Base-by-base conservation (phyloP, 768 basidiomycete species). In the Boletus speciosus region DNA sequence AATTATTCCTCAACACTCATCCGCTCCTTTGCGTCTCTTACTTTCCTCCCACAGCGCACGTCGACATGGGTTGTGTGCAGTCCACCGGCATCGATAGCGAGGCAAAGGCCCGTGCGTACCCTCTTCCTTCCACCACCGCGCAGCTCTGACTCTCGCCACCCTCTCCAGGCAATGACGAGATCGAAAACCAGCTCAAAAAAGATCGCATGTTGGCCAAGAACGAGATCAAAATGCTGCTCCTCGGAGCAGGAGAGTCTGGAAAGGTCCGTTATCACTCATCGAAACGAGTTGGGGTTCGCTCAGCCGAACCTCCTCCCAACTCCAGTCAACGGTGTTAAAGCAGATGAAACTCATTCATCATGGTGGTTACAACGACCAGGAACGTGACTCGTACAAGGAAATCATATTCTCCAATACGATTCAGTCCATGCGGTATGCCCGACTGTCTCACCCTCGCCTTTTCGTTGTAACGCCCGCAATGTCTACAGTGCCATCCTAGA, bases 311-410 rank as follows among this genome's bases (percentile, higher is more conserved):
- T 2, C 0, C 11, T 1, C 6, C 6, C 38, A 1, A 11, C 36
- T 23, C 19, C 64, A 92, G 85, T 92, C 91, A 2, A 95, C 93
- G 3, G 88, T 96, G 42, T 82, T 96, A 53, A 96, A 94, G 76
- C 94, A 97, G 72, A 96, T 98, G 93, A 94, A 96, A 68, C 86
- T 96, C 72, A 95, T 96, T 58, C 92, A 96, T 69, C 88, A 93
- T 59, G 90, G 88, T 54, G 86, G 87, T 1, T 95, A 94, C 78
- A 90, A 87, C 64, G 85, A 88, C 54, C 82, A 85, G 62, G 93
- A 96, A 74, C 80, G 94, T 42, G 91, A 94, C 52, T 88, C 88
- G 25, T 96, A 94, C 83, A 92, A 90, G 73, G 94, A 95, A 74
- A 95, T 96, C 67, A 94, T 97, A 63, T 96, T 81, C 63, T 90